These are phyloP conservation scores for Albifimbria verrucaria DNA, from an alignment of 2,329 filamentous ascomycete species.

Conservation along the genomic window DNA sequence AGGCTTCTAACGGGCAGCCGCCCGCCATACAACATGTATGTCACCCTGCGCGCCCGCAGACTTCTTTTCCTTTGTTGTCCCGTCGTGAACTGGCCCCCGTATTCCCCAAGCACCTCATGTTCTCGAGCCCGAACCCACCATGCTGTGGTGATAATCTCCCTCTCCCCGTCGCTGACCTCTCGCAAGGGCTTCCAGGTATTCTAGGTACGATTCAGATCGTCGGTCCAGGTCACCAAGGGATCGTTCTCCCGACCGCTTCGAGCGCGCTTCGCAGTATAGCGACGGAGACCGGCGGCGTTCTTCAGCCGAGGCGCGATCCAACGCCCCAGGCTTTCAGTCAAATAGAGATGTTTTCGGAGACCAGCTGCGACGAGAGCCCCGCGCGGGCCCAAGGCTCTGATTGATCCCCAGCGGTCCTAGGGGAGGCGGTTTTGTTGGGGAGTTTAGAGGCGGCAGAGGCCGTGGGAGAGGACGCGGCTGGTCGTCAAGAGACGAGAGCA, in stretches of 20 bases:
- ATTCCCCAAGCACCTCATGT: not conserved
- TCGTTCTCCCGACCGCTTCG: constrained; percentile 66
- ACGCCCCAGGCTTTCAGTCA: constrained; percentile 57
- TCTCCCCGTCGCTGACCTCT: constrained; percentile 8
- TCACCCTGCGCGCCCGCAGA: constrained; percentile 1
- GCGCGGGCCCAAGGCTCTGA: constrained; percentile 74
- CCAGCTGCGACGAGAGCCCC: constrained; percentile 66
- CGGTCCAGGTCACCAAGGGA: constrained; percentile 65
- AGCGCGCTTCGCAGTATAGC: constrained; percentile 51
- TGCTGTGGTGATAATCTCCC: not conserved
- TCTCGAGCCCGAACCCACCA: not conserved
- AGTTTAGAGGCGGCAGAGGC: constrained; percentile 52
- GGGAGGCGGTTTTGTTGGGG: constrained; percentile 62
- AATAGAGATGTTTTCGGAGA: constrained; percentile 58
- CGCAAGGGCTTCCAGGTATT: constrained; percentile 50
- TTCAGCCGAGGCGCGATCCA: constrained; percentile 54
- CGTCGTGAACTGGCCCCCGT: not conserved
- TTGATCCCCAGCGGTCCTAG: constrained; percentile 68
- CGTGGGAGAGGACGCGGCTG: constrained; percentile 59
- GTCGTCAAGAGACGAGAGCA: constrained; percentile 56
- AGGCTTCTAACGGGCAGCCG: constrained; percentile 13
- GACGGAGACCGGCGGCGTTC: constrained; percentile 69
- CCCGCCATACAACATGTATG: constrained; percentile 20
- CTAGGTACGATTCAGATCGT: constrained; percentile 61
- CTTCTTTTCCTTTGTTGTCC: not conserved